Evolutionary conservation across 2,329 filamentous ascomycete genomes (phyloP).

Genomic region (Alternaria viburni): DNA sequence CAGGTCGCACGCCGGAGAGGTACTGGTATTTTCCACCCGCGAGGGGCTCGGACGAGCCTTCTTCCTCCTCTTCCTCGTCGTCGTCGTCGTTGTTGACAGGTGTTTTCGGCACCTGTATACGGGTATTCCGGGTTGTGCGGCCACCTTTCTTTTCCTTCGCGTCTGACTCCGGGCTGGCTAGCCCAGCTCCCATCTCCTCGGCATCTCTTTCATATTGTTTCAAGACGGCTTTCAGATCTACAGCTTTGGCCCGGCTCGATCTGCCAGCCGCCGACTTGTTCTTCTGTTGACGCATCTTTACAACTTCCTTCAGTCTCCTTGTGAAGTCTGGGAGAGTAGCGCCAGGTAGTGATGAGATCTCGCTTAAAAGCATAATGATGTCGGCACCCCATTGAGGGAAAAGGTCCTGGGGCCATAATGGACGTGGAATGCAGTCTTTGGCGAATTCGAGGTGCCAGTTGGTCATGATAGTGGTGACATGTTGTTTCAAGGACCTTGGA

Average conservation of each 20-base stretch:
- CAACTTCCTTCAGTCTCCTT: not conserved
- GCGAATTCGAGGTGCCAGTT: conserved; percentile 5
- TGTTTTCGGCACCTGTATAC: conserved; percentile 4
- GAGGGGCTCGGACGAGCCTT: conserved; percentile 2
- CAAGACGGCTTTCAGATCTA: conserved; percentile 1
- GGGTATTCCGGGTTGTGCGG: not conserved
- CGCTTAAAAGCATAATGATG: conserved; percentile 6
- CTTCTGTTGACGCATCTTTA: conserved; percentile 2
- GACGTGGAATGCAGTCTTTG: conserved; percentile 2
- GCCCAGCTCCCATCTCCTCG: not conserved
- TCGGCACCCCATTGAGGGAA: conserved; percentile 4
- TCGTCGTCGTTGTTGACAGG: not conserved
- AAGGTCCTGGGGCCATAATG: conserved; percentile 7
- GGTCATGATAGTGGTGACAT: conserved; percentile 1
- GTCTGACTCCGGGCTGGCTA: not conserved
- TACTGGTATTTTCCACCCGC: conserved; percentile 11
- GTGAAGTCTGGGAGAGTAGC: conserved; percentile 10
- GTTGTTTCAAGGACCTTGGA: not conserved
- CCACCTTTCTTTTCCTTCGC: not conserved
- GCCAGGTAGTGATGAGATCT: conserved; percentile 2
- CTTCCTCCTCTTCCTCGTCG: conserved; percentile 5
- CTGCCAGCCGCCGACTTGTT: not conserved
- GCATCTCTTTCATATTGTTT: conserved; percentile 1
- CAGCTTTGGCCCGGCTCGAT: not conserved
- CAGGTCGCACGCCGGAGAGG: conserved; percentile 1